A percentile compares a stretch with the other conserved stretches of the same genome.
phyloP scores from a whole-genome alignment of 2,329 filamentous ascomycete species.

The Blastomyces gilchristii region DNA sequence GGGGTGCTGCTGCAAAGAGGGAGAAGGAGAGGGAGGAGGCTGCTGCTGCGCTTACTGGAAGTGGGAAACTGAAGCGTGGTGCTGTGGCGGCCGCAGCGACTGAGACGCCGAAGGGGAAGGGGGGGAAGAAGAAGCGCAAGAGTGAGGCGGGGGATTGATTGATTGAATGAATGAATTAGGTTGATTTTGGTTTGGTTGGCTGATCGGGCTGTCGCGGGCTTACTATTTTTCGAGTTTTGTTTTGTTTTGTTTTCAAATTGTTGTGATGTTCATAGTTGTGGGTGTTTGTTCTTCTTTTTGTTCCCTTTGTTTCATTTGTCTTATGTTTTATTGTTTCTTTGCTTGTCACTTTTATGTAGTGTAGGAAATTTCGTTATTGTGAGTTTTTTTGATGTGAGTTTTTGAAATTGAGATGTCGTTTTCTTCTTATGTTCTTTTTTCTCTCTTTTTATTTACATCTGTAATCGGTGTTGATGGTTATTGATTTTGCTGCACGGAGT shows the following conservation, averaged over 20 bases:
- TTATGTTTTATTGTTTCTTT: no score
- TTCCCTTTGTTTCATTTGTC: conserved; percentile 5
- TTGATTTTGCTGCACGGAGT: no score
- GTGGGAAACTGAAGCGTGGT: conserved; percentile 28
- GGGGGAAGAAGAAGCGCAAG: conserved; percentile 40
- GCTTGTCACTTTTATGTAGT: no score
- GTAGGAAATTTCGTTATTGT: no score
- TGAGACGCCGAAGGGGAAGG: conserved; percentile 29
- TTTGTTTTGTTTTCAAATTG: background rate
- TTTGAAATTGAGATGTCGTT: no score
- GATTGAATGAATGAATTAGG: conserved; percentile 11
- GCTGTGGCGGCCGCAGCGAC: conserved; percentile 15
- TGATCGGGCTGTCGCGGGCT: background rate
- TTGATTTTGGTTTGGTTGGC: conserved; percentile 11
- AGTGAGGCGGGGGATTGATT: conserved; percentile 26
- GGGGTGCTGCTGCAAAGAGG: conserved; percentile 18
- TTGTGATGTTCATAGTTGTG: background rate
- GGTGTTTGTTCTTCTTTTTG: conserved; percentile 6
- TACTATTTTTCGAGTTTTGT: background rate
- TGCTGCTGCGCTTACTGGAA: conserved; percentile 1
- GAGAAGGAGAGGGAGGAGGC: conserved; percentile 5
- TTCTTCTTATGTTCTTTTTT: no score
- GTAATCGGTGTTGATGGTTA: no score
- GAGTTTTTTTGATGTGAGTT: no score
- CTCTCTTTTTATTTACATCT: no score